These are phyloP conservation scores for Lupinus albus DNA, from an alignment of 306 rosid species.

Conservation along the genomic window DNA sequence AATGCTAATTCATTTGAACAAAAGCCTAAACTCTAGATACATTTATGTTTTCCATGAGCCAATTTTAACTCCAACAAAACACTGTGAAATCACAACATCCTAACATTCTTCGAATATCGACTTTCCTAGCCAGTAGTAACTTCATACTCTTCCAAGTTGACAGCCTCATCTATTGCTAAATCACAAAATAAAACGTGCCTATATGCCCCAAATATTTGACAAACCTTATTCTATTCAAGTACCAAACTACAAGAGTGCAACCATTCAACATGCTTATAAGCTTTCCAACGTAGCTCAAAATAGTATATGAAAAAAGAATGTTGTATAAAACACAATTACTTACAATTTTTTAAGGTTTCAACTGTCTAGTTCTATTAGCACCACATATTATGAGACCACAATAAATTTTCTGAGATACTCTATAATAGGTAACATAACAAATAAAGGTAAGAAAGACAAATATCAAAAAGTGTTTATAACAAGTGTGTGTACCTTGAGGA, in stretches of 20 bases:
- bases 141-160: background rate
- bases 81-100: too few species aligned
- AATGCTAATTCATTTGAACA: background rate
- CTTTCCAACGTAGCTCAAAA: background rate
- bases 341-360: background rate
- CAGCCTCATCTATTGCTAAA: background rate
- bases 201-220: background rate
- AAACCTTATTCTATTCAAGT: background rate
- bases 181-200: background rate
- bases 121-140: conserved; percentile 3
- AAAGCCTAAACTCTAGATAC: background rate
- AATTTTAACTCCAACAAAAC: too few species aligned
- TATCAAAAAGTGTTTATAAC: background rate
- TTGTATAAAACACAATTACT: background rate
- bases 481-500: conserved; percentile 49
- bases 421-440: background rate
- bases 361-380: background rate
- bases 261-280: background rate
- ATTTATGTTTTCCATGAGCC: too few species aligned
- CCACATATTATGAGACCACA: too few species aligned
- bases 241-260: background rate
- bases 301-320: background rate
- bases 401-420: too few species aligned
- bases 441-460: background rate
- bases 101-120: background rate